Percentiles rank a stretch among this genome's conserved stretches.
These are phyloP conservation scores for Seiridium unicorne DNA, from an alignment of 2,329 filamentous ascomycete species.

Conservation along the genomic window DNA sequence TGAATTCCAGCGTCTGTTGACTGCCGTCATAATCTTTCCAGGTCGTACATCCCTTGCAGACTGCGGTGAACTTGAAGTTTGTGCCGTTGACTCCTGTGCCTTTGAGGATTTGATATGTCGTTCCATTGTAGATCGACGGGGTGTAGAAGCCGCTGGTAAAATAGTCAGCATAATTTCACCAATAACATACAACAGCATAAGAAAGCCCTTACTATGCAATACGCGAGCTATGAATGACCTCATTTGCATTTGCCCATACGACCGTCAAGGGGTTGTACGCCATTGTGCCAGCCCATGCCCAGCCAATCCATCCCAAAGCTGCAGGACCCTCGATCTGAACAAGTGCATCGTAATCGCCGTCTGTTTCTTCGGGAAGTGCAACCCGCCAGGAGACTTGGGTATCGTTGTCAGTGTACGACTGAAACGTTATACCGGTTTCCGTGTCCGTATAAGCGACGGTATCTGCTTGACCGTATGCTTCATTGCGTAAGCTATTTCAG, in stretches of 20 bases:
- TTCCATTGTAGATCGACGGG: conserved; percentile 27
- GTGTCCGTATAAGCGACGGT: conserved; percentile 30
- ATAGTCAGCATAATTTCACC: neutral
- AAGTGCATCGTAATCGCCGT: conserved; percentile 34
- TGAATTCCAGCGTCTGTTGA: conserved; percentile 34
- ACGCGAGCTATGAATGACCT: conserved; percentile 34
- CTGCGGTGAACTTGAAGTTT: conserved; percentile 32
- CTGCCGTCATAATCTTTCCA: conserved; percentile 41
- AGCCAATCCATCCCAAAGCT: conserved; percentile 36
- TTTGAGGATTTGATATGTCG: conserved; percentile 31
- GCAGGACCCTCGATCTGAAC: conserved; percentile 36
- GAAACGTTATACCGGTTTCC: conserved; percentile 41
- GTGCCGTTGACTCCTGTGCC: conserved; percentile 32
- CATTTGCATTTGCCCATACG: conserved; percentile 36
- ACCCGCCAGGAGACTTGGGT: conserved; percentile 29
- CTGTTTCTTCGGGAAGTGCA: conserved; percentile 31
- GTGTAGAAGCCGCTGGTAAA: conserved; percentile 31
- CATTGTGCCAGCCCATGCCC: conserved; percentile 40
- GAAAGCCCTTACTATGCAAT: conserved; percentile 34
- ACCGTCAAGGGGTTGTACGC: conserved; percentile 39
- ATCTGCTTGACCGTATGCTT: conserved; percentile 26
- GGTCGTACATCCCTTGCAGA: conserved; percentile 37
- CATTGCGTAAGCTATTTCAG: neutral
- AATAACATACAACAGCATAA: neutral
- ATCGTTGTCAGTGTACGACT: conserved; percentile 35